phyloP scores from a whole-genome alignment of 208 protist genomes.

The Leishmania tarentolae region DNA sequence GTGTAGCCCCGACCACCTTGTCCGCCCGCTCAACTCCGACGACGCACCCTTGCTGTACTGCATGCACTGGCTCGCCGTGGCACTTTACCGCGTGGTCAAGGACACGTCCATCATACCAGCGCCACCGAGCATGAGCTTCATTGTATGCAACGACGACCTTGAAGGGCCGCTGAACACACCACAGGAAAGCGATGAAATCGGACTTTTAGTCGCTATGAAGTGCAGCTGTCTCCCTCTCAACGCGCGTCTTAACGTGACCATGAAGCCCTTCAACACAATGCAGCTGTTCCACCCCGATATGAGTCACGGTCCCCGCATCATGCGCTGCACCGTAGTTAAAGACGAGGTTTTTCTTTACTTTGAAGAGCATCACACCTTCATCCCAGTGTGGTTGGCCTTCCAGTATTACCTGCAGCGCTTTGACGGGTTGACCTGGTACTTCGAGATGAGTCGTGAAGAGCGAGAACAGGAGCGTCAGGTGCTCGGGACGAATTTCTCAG shows the following conservation, averaged over 20 bases:
- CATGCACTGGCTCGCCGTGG: constrained; percentile 58
- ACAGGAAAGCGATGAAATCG: constrained; percentile 53
- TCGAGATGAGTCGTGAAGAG: constrained; percentile 39
- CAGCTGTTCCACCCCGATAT: constrained; percentile 42
- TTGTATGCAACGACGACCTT: constrained; percentile 29
- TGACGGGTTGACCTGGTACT: constrained; percentile 46
- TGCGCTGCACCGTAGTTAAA: constrained; percentile 42
- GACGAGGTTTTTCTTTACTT: constrained; percentile 48
- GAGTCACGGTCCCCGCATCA: constrained; percentile 16
- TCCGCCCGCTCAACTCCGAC: constrained; percentile 40
- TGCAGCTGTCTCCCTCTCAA: constrained; percentile 59
- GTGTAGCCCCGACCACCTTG: constrained; percentile 26
- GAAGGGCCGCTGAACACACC: constrained; percentile 11
- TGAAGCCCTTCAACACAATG: constrained; percentile 29
- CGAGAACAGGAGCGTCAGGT: constrained; percentile 30
- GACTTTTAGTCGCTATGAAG: constrained; percentile 49
- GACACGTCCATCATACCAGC: constrained; percentile 45
- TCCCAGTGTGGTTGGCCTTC: constrained; percentile 48
- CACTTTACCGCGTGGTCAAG: constrained; percentile 39
- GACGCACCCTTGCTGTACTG: constrained; percentile 41
- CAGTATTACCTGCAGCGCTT: constrained; percentile 37
- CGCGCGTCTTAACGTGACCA: constrained; percentile 36
- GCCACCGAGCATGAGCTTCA: constrained; percentile 56
- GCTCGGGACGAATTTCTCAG: constrained; percentile 17
- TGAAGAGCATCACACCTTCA: constrained; percentile 29